Evolutionary conservation across 2,329 filamentous ascomycete species (phyloP), one percentile per base, ranked within the genome.

Genomic region (Myriosclerotinia scirpicola): DNA sequence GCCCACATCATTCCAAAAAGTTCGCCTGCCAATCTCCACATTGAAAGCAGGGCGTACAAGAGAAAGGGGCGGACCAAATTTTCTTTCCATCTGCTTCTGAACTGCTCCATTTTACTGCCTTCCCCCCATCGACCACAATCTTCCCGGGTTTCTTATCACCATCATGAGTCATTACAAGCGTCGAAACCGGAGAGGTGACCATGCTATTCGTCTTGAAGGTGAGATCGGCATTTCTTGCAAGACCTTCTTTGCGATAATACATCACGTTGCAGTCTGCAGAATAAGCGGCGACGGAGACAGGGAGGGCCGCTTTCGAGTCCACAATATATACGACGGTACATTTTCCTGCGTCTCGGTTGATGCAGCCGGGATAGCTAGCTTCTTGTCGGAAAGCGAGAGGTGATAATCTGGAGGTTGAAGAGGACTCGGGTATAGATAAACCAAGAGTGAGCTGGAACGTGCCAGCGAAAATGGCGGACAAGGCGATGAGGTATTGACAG

Each of bases 311-410:
- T 8, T 20, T 34, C 8, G 1, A 7, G 12, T 36, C 14, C 1
- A 59, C n/a, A 12, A 59, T 48, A 6, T 59, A 59, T 48, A 42
- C 42, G 12, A 59, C 11, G 30, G 20, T 59, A 22, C 56, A 59
- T 48, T 11, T 59, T 59, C 42, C 56, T 34, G 5, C 26, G 15
- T 5, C 11, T 5, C 48, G 17, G n/a, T 42, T 4, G 30, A 36
- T 26, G 56, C 56, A 59, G 17, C 34, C 46, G 6, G 7, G n/a
- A 20, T 48, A 48, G 26, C 42, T 26, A 26, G 26, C 56, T 22
- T 17, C 42, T 48, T 59, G 56, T 34, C 56, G 46, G 5, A 8
- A 20, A 48, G 17, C 20, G 20, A 59, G 26, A 14, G 2, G 5
- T 3, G 42, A 17, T 36, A 42, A 1, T 48, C 3, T 22, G 26